Evolutionary conservation across 805 yeast species (phyloP).

Genomic region (Scheffersomyces coipomensis): DNA sequence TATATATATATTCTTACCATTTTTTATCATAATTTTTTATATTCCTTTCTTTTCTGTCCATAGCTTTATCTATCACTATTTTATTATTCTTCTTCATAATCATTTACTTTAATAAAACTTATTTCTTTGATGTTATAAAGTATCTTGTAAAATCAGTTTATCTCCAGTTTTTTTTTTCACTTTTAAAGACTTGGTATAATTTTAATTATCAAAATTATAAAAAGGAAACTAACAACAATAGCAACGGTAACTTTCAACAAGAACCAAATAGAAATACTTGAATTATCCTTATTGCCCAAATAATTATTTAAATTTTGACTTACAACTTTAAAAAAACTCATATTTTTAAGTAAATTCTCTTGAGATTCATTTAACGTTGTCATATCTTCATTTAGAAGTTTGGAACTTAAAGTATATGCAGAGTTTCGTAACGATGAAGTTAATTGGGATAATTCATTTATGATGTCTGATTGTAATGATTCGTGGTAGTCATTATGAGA

Average conservation of each 20-base stretch:
- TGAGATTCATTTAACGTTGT: slow-evolving; percentile 30
- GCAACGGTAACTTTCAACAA: slow-evolving; percentile 28
- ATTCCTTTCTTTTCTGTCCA: no score
- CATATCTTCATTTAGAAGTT: slow-evolving; percentile 31
- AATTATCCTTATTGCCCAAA: slow-evolving; percentile 38
- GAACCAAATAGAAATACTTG: slow-evolving; percentile 38
- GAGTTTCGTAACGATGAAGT: slow-evolving; percentile 47
- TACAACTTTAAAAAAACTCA: slow-evolving; percentile 26
- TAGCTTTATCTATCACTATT: no score
- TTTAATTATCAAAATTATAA: slow-evolving; percentile 32
- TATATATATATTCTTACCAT: not conserved
- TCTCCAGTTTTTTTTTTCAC: no score
- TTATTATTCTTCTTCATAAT: no score
- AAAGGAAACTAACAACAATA: slow-evolving; percentile 24
- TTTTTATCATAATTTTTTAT: no score
- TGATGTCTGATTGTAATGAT: slow-evolving; percentile 46
- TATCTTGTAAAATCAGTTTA: no score
- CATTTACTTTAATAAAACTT: no score
- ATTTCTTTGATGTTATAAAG: no score
- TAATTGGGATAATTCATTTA: slow-evolving; percentile 47
- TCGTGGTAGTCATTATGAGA: slow-evolving; percentile 36
- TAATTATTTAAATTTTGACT: slow-evolving; percentile 38
- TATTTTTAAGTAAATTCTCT: slow-evolving; percentile 32
- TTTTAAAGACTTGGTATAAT: slow-evolving; percentile 37
- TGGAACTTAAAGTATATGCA: slow-evolving; percentile 42